Evolutionary conservation across 805 yeast species (phyloP), one percentile per base, ranked within the genome.

Genomic region (Monosporozyma siamensis): DNA sequence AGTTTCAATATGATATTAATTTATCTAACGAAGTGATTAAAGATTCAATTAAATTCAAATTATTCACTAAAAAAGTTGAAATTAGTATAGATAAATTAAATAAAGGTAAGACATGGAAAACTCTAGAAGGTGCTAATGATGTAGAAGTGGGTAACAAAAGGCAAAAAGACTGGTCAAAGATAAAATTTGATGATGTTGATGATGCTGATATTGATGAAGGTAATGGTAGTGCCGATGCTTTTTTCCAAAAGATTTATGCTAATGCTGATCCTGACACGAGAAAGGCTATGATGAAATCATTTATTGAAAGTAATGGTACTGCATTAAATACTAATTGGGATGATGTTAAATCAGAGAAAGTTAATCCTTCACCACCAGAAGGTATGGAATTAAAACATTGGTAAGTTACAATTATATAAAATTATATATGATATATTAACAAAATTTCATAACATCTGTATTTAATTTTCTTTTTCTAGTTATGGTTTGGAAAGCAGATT

Each of bases 211-310:
- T 62, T 0, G 72, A 66, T 10, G 69, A 67, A 12, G 71, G 66
- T 21, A 67, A 69, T 0, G 69, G 68, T 11, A 75, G 72, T 20
- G 76, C 77, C 3, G 77, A 78, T 46, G 79, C 70, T 1, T 89
- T 92, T 54, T 92, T 92, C 66, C 74, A 77, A 51, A 70, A 77
- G 48, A 56, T 92, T 9, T 92, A 82, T 64, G 71, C 72, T 22
- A 79, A 74, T 49, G 90, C 95, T 0, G 95, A 88, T 57, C 92
- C 83, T 6, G 96, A 92, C 54, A 81, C 95, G 1, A 70, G 69
- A 51, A 70, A 94, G 40, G 99, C 99, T 2, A 92, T 92, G 97
- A 82, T 86, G 95, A 92, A 92, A 66, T 85, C 95, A 41, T 92
- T 75, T 54, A 70, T 77, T n/a, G 96, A 92, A 63, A 84, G 95